Base-by-base conservation (phyloP, 2,329 filamentous ascomycete species). In the Penicillium sp. region DNA sequence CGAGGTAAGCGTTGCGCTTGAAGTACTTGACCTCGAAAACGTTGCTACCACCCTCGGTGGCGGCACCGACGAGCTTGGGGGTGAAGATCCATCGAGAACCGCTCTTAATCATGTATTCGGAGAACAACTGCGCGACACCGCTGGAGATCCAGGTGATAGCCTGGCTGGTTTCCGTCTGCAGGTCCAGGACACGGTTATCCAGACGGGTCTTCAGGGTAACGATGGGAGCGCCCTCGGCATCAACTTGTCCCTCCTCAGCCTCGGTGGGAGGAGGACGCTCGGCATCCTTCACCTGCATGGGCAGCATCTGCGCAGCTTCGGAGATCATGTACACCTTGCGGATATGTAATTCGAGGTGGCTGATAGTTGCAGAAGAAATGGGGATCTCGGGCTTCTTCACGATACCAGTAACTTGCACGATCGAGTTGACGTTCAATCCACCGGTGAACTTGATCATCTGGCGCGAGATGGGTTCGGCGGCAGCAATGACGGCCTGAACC, bases 361-460 rank as follows among this genome's bases (percentile, higher is more conserved):
- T 87, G 58, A 98, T 89, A 16, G 87, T 88, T 60, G 91, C 91
- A 73, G 91, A 95, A 80, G 96, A 95, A 76, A 98, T 90, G 3
- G 92, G 90, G 73, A 96, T 92, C 25, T 90, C 84, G 0, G 93
- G 91, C 80, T 90, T 89, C 82, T 93, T 86, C 56, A 98, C 89
- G 35, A 84, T 81, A 67, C 90, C 95, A 72, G 96, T 91, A 62
- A 97, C 88, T 43, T 88, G 81, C 28, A 97, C 88, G 69, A 90
- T 93, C 69, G 89, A 92, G 82, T 97, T 94, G 49, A 89, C 83
- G 72, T 87, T 89, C 68, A 97, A 80, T 46, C 82, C 84, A 52
- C 86, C 87, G 53, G 90, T 87, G 87, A 91, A 98, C 81, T 98
- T 98, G 75, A 97, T 91, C 94, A 98, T 98, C 78, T 91, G 92